These are phyloP conservation scores for Scedosporium aurantiacum DNA, from an alignment of 2,329 filamentous ascomycete species.

Conservation along the genomic window DNA sequence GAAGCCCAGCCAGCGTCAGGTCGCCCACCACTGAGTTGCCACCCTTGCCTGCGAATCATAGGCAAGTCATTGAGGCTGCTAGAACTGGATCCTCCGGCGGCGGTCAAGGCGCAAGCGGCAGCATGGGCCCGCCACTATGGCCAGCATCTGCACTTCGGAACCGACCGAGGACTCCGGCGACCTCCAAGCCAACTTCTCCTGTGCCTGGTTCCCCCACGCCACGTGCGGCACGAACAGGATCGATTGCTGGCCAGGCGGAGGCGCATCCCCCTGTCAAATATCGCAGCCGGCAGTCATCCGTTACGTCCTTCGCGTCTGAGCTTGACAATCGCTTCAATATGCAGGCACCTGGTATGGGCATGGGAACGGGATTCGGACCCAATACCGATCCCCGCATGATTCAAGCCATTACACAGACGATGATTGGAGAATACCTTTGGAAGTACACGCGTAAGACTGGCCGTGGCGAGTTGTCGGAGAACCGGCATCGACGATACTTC, in stretches of 20 bases:
- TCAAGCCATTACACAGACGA: slow-evolving; percentile 96
- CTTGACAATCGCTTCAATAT: slow-evolving; percentile 85
- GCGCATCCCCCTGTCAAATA: slow-evolving; percentile 7
- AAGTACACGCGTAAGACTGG: slow-evolving; percentile 95
- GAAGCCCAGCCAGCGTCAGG: slow-evolving; percentile 60
- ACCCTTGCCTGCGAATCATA: slow-evolving; percentile 73
- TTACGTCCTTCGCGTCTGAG: slow-evolving; percentile 93
- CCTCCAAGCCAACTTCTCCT: slow-evolving; percentile 32
- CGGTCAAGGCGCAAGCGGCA: slow-evolving; percentile 19
- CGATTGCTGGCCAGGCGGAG: neutral
- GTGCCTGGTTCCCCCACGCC: slow-evolving; percentile 48
- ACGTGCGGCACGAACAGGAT: slow-evolving; percentile 27
- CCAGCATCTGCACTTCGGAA: slow-evolving; percentile 61
- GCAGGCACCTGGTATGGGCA: slow-evolving; percentile 40
- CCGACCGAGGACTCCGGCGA: slow-evolving; percentile 52
- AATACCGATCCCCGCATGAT: slow-evolving; percentile 95
- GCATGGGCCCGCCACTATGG: slow-evolving; percentile 76
- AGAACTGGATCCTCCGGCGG: slow-evolving; percentile 44
- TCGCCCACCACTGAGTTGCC: slow-evolving; percentile 38
- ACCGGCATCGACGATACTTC: slow-evolving; percentile 89
- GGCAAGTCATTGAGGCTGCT: slow-evolving; percentile 72
- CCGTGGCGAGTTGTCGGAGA: slow-evolving; percentile 78
- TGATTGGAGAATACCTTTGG: slow-evolving; percentile 99
- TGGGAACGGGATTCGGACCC: slow-evolving; percentile 42
- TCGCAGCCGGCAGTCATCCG: slow-evolving; percentile 61